Percentiles rank a stretch among this genome's conserved stretches.
These are phyloP conservation scores for Geotrichum fermentans DNA, from an alignment of 1,139 yeast species.

Conservation along the genomic window DNA sequence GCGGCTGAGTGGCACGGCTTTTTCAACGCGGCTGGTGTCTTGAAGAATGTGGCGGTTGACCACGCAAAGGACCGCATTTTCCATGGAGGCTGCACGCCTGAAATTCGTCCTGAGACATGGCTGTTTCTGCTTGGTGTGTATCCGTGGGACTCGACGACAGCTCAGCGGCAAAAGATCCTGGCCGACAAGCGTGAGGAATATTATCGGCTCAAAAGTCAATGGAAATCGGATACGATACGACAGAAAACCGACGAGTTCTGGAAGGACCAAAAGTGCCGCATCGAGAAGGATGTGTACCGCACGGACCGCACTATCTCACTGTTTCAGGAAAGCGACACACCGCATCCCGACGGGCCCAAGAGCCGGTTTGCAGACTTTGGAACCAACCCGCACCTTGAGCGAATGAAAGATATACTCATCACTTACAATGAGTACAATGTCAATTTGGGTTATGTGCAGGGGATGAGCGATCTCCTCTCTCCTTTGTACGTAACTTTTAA, in stretches of 20 bases:
- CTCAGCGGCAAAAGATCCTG: constrained; percentile 58
- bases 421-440: constrained; percentile 81
- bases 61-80: constrained; percentile 80
- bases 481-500: constrained; percentile 75
- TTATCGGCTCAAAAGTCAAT: constrained; percentile 56
- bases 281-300: constrained; percentile 89
- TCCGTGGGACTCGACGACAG: constrained; percentile 79
- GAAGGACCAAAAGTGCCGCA: constrained; percentile 82
- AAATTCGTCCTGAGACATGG: constrained; percentile 76
- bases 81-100: constrained; percentile 75
- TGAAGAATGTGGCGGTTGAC: constrained; percentile 57
- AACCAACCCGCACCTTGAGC: constrained; percentile 63
- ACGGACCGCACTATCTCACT: constrained; percentile 76
- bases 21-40: constrained; percentile 72
- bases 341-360: constrained; percentile 47
- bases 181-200: constrained; percentile 61
- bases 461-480: constrained; percentile 90
- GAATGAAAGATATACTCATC: constrained; percentile 69
- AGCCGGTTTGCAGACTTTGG: constrained; percentile 48
- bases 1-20: constrained; percentile 78
- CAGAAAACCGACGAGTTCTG: constrained; percentile 66
- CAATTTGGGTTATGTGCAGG: constrained; percentile 92
- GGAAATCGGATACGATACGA: constrained; percentile 60
- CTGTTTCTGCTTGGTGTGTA: constrained; percentile 72
- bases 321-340: constrained; percentile 51